These are phyloP conservation scores for Multifurca ochricompacta DNA, from an alignment of 768 basidiomycete species.

Conservation along the genomic window DNA sequence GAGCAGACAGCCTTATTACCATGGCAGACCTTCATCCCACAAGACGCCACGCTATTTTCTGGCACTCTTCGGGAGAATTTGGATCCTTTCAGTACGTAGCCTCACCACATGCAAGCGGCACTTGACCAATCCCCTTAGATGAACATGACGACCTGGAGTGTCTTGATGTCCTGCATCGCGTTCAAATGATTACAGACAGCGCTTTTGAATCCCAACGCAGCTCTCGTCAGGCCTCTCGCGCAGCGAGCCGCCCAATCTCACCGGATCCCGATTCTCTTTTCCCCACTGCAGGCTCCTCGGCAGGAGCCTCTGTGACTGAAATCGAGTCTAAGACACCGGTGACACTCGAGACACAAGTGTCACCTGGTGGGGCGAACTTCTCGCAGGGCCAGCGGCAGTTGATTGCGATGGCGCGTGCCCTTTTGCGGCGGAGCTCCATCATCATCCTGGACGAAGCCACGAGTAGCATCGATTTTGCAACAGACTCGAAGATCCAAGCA, in stretches of 20 bases:
- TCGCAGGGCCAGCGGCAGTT: slow-evolving; percentile 88
- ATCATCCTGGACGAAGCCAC: slow-evolving; percentile 81
- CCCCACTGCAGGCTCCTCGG: slow-evolving; percentile 37
- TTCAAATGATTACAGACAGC: slow-evolving; percentile 60
- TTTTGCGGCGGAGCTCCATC: slow-evolving; percentile 62
- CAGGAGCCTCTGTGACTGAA: slow-evolving; percentile 36
- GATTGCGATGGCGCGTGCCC: slow-evolving; percentile 78
- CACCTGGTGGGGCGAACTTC: slow-evolving; percentile 83
- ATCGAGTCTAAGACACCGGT: slow-evolving; percentile 49
- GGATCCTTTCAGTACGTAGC: slow-evolving; percentile 54
- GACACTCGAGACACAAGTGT: slow-evolving; percentile 70
- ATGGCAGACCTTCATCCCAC: slow-evolving; percentile 64
- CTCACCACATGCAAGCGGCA: no score
- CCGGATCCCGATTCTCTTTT: slow-evolving; percentile 30
- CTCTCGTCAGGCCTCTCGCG: slow-evolving; percentile 42
- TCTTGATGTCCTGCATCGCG: slow-evolving; percentile 70
- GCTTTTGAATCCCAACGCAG: slow-evolving; percentile 41
- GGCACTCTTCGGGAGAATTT: slow-evolving; percentile 71
- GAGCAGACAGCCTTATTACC: not conserved
- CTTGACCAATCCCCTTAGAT: slow-evolving; percentile 28
- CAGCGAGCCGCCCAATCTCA: slow-evolving; percentile 40
- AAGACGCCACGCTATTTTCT: slow-evolving; percentile 71
- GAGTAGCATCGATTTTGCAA: slow-evolving; percentile 79
- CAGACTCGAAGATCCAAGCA: slow-evolving; percentile 84
- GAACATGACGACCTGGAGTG: slow-evolving; percentile 79